These are phyloP conservation scores for Debaryomycetaceae sp. DNA, from an alignment of 1,139 yeast species.

Conservation along the genomic window DNA sequence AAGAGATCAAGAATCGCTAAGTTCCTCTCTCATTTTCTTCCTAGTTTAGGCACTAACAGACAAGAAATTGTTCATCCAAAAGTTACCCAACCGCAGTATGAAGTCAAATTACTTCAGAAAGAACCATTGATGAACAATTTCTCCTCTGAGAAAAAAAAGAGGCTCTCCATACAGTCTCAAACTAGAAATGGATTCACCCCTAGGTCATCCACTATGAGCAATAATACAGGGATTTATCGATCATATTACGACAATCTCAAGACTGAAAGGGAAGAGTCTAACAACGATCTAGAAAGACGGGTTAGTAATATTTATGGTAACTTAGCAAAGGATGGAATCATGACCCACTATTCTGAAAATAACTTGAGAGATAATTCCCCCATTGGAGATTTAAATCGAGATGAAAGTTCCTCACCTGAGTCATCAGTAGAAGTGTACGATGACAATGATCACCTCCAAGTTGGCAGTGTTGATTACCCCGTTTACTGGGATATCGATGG, in stretches of 20 bases:
- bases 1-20: slow-evolving; percentile 2
- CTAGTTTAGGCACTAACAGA: background rate
- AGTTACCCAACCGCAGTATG: background rate
- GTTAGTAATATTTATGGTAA: slow-evolving; percentile 22
- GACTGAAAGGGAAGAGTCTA: slow-evolving; percentile 22
- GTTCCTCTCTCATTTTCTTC: slow-evolving; percentile 4
- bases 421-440: slow-evolving; percentile 2
- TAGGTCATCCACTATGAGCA: slow-evolving; percentile 21
- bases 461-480: slow-evolving; percentile 31
- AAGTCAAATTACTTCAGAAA: slow-evolving; percentile 2
- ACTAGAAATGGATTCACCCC: slow-evolving; percentile 22
- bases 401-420: slow-evolving; percentile 3
- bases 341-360: background rate
- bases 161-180: slow-evolving; percentile 25
- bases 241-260: slow-evolving; percentile 21
- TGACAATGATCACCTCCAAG: slow-evolving; percentile 5
- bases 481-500: slow-evolving; percentile 36
- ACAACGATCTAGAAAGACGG: slow-evolving; percentile 30
- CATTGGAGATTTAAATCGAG: slow-evolving; percentile 13
- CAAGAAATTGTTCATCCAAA: background rate
- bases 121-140: slow-evolving; percentile 14
- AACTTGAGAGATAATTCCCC: slow-evolving; percentile 13
- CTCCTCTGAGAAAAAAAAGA: slow-evolving; percentile 27
- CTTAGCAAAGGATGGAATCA: slow-evolving; percentile 15
- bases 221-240: slow-evolving; percentile 23